Evolutionary conservation across 345 rosid genomes (phyloP).

Genomic region (Limnanthes douglasii): DNA sequence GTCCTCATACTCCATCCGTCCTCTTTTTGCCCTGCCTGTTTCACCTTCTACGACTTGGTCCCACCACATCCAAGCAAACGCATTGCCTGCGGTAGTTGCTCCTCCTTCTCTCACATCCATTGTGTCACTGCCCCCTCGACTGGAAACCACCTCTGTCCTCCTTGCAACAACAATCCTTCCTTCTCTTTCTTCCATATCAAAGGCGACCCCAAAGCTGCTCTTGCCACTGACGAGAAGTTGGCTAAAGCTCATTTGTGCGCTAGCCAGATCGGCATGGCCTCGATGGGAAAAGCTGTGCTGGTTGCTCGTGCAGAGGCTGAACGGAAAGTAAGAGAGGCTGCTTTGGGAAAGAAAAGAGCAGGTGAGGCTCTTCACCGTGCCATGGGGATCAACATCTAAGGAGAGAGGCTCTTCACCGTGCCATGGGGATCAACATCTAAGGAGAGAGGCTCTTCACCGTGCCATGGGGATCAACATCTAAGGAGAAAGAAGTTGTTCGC

Average conservation of each 20-base stretch:
- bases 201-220: background rate
- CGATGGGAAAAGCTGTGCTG: slow-evolving; percentile 38
- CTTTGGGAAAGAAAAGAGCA: slow-evolving; percentile 46
- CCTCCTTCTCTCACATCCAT: slow-evolving; percentile 46
- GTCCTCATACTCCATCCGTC: slow-evolving; percentile 48
- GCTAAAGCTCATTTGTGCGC: slow-evolving; percentile 42
- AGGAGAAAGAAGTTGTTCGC: too few relatives aligned
- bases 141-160: slow-evolving; percentile 31
- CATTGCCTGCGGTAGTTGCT: slow-evolving; percentile 37
- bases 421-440: too few relatives aligned
- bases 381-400: background rate
- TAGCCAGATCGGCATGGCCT: slow-evolving; percentile 28
- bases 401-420: too few relatives aligned
- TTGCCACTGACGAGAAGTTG: slow-evolving; percentile 20
- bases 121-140: slow-evolving; percentile 25
- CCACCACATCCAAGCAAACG: slow-evolving; percentile 37
- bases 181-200: slow-evolving; percentile 25
- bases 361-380: slow-evolving; percentile 52
- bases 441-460: slow-evolving; percentile 52
- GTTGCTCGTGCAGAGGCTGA: slow-evolving; percentile 31
- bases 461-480: slow-evolving; percentile 6
- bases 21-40: slow-evolving; percentile 62
- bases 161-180: slow-evolving; percentile 32
- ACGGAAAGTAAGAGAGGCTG: slow-evolving; percentile 41
- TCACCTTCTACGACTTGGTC: slow-evolving; percentile 33